Percentiles rank a stretch among this genome's conserved stretches.
These are phyloP conservation scores for Dendrobium nobile DNA, from an alignment of 106 monocot species.

Conservation along the genomic window DNA sequence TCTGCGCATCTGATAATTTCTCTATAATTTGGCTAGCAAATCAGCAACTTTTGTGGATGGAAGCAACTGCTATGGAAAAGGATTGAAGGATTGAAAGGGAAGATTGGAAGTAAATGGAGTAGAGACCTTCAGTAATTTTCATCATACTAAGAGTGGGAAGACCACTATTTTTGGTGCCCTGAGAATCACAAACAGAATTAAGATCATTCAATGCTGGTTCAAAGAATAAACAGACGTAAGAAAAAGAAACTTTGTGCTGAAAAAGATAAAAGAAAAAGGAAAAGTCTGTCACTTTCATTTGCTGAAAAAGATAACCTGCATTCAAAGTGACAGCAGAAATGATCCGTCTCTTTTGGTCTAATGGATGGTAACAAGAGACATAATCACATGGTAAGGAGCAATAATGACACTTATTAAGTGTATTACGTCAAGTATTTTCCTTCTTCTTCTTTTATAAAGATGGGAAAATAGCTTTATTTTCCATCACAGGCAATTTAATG, in stretches of 20 bases:
- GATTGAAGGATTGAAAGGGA: constrained; percentile 60
- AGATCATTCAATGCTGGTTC: not conserved
- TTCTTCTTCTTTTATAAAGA: too few species aligned
- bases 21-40: constrained; percentile 13
- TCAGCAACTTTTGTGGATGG: constrained; percentile 39
- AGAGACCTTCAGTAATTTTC: constrained; percentile 34
- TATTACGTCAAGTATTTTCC: too few species aligned
- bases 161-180: constrained; percentile 37
- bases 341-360: not conserved
- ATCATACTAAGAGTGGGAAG: constrained; percentile 41
- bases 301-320: not conserved
- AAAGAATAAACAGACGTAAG: not conserved
- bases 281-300: not conserved
- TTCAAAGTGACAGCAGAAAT: not conserved
- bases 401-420: too few species aligned
- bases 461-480: too few species aligned
- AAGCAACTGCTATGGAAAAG: constrained; percentile 65
- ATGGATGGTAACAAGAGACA: not conserved
- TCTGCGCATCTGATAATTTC: too few species aligned
- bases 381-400: not conserved
- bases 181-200: constrained; percentile 13
- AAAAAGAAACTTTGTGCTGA: not conserved
- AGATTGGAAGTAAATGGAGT: constrained; percentile 37
- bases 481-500: too few species aligned
- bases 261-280: not conserved